Evolutionary conservation across 139 green algal species (phyloP), one percentile per base, ranked within the genome.

Genomic region (Coelastrella sp.): DNA sequence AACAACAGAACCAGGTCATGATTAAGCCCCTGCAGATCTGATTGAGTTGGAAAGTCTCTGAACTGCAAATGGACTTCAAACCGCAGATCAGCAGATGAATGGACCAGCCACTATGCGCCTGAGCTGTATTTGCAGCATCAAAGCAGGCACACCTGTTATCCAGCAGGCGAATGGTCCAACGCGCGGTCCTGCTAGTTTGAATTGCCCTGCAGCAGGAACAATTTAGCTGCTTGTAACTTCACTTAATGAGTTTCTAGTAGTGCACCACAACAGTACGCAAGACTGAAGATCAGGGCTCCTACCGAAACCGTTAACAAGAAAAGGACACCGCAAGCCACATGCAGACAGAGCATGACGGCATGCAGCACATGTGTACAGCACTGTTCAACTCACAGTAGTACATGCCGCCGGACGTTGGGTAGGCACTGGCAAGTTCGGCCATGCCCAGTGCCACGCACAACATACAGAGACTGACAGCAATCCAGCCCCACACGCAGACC

Each of bases 401-500:
- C 88, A 83, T 87, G 60, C 88, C 84, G 21, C 84, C 84, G 3
- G 38, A 67, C 21, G 87, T 90, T 5, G 87, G 87, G 59, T 86
- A 86, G 7, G 87, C 87, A 8, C 43, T 77, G 2, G 80, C 57
- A 5, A 90, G 82, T 76, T 90, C 87, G 34, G 86, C 73, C 81
- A 89, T 89, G 19, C 86, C 86, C 35, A 89, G 66, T 4, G 72
- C 86, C 3, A 89, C 74, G 45, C 86, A 89, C 41, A 89, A 68
- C 76, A 72, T 72, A 25, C 27, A 66, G 4, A 64, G 30, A 7
- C 37, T 45, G n/a, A 68, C 66, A 82, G 40, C 45, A n/a, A 85
- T 40, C 86, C 86, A 89, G 34, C 81, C 86, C 86, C 86, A 89
- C 5, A 89, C 25, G n/a, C 86, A 89, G 4, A 87, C 81, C 0